Evolutionary conservation across 495 filamentous ascomycete species (phyloP).

Genomic region (Cryomyces minteri): DNA sequence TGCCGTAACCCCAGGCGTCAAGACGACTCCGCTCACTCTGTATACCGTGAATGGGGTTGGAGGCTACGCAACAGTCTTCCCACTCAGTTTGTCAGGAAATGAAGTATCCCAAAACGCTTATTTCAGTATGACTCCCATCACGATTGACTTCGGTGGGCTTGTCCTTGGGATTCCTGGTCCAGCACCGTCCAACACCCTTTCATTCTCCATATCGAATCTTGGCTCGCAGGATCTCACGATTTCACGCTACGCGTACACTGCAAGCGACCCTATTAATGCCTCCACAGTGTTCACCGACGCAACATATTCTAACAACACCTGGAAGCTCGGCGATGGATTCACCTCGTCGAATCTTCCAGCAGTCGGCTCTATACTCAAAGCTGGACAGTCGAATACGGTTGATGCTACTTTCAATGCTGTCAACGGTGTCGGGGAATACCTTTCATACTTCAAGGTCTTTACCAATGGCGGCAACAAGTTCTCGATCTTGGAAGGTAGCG

Average conservation of each 20-base stretch:
- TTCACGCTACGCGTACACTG: slow-evolving; percentile 15
- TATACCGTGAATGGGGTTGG: slow-evolving; percentile 10
- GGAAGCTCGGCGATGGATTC: slow-evolving; percentile 11
- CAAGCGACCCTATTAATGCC: slow-evolving; percentile 9
- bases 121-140: slow-evolving; percentile 14
- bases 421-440: slow-evolving; percentile 12
- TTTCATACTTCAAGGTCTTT: slow-evolving; percentile 12
- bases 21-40: slow-evolving; percentile 13
- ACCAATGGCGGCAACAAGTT: slow-evolving; percentile 5
- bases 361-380: slow-evolving; percentile 9
- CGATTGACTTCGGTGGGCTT: slow-evolving; percentile 20
- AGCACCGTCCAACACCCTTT: slow-evolving; percentile 8
- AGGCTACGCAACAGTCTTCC: slow-evolving; percentile 13
- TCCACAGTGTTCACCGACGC: slow-evolving; percentile 4
- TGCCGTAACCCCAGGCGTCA: slow-evolving; percentile 14
- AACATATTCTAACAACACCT: not conserved
- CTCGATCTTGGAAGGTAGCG: slow-evolving; percentile 12
- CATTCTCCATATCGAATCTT: slow-evolving; percentile 20
- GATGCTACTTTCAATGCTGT: slow-evolving; percentile 13
- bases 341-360: slow-evolving; percentile 14
- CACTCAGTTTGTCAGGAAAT: slow-evolving; percentile 14
- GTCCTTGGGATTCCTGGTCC: slow-evolving; percentile 15
- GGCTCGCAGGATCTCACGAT: slow-evolving; percentile 21
- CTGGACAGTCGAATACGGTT: slow-evolving; percentile 13
- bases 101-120: slow-evolving; percentile 14